Percentiles rank a stretch among this genome's conserved stretches.
phyloP scores from a whole-genome alignment of 2,329 filamentous ascomycete species.

The Rasamsonia emersonii region DNA sequence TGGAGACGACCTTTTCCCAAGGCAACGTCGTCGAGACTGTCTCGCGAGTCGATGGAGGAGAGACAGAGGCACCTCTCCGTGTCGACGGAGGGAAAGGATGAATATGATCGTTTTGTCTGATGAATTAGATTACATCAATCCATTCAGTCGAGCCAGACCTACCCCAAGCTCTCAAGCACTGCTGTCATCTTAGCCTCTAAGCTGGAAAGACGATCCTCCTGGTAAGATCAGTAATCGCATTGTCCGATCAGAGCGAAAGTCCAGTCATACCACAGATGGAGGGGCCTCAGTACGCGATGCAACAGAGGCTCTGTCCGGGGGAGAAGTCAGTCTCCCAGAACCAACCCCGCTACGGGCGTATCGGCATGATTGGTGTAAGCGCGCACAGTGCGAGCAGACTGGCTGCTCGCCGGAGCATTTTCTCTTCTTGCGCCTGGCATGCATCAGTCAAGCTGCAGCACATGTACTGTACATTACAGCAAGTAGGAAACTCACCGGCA shows the following conservation, averaged over 20 bases:
- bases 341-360: conserved; percentile 31
- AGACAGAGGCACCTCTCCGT: background rate
- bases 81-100: conserved; percentile 5
- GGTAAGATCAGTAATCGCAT: background rate
- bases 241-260: background rate
- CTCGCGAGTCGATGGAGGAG: conserved; percentile 1
- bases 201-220: conserved; percentile 26
- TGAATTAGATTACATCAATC: conserved; percentile 5
- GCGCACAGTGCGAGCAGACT: conserved; percentile 40
- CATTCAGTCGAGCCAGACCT: conserved; percentile 6
- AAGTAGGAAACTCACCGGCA: conserved; percentile 25
- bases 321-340: conserved; percentile 4
- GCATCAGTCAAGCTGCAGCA: conserved; percentile 9
- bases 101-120: conserved; percentile 10
- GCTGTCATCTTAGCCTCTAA: conserved; percentile 25
- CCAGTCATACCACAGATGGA: background rate
- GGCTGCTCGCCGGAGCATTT: conserved; percentile 45
- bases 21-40: conserved; percentile 10
- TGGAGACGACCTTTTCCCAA: conserved; percentile 29
- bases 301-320: conserved; percentile 11
- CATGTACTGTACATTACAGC: background rate
- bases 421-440: conserved; percentile 42
- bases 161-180: conserved; percentile 30
- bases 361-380: conserved; percentile 40
- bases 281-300: conserved; percentile 5